Conservation (phyloP, 2,329 filamentous ascomycete genomes). For the Penicillium concentricum region DNA sequence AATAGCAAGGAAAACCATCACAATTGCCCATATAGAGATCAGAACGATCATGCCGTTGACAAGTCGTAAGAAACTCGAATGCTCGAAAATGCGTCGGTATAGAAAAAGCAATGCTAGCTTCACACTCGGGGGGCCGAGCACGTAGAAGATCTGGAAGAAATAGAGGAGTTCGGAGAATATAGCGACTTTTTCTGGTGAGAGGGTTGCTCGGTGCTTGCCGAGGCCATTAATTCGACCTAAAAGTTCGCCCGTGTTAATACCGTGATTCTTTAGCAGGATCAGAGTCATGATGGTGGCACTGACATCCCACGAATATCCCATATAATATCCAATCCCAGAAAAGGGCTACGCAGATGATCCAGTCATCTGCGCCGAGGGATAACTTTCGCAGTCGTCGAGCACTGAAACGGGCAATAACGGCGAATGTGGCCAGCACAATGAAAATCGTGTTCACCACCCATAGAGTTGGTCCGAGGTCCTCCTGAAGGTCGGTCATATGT, state of each 20-base stretch:
- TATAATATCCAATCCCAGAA: conserved; percentile 1
- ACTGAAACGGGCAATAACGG: background rate
- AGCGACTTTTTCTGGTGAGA: background rate
- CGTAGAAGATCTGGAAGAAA: conserved; percentile 6
- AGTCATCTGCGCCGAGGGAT: conserved; percentile 1
- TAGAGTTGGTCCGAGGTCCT: background rate
- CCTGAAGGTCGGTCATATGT: background rate
- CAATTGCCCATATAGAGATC: background rate
- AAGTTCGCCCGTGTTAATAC: background rate
- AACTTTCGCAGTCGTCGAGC: background rate
- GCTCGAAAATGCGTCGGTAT: conserved; percentile 3
- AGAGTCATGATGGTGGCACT: background rate
- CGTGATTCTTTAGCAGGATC: too few relatives aligned
- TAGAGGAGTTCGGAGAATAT: conserved; percentile 4
- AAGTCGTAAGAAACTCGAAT: background rate
- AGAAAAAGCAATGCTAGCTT: conserved; percentile 8
- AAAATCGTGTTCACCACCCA: background rate
- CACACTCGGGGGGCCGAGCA: background rate
- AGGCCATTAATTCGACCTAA: background rate
- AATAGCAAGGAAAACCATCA: conserved; percentile 3
- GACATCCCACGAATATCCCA: background rate
- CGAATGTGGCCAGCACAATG: background rate
- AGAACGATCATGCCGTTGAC: conserved; percentile 1
- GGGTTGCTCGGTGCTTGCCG: background rate
- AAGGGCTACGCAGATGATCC: conserved; percentile 4